Evolutionary conservation across 129 eudicot genomes (phyloP), one percentile per base, ranked within the genome.

Genomic region (Logfia minima): DNA sequence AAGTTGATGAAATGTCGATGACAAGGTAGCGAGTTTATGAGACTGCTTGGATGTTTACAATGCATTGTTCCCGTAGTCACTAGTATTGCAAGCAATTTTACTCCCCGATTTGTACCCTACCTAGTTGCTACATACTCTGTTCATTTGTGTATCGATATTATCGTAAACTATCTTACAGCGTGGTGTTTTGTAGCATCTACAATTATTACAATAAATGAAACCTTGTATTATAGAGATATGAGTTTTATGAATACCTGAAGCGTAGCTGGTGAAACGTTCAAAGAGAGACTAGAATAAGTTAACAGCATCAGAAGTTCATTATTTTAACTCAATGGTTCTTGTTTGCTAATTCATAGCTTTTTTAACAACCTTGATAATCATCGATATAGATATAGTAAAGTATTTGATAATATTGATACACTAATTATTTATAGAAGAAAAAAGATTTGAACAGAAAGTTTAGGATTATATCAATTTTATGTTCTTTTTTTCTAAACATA

Each of bases 41-140:
- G 16, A 37, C 10, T 3, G 29, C 29, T 26, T 26, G 55, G 29
- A 21, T 68, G 39, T 61, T 60, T 45, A 39, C 53, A 1, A 34
- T 41, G 71, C 72, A 45, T 51, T 56, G 39, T 22, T 8, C 18
- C 19, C 21, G 29, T 26, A 41, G 39, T 37, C 26, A 48, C 10
- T n/a, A 10, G 17, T 43, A 24, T 58, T 26, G 41, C 43, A 62
- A 62, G 45, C 70, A 45, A 64, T 75, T 75, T 18, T 45, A 64
- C 79, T 45, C 64, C 62, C 22, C 31, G 18, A 62, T 75, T 32
- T 39, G 60, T 61, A 75, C 61, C 60, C 43, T 62, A 48, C 10
- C 23, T 39, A n/a, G 45, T 39, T 41, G 58, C 19, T 23, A 75
- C 13, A 74, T 31, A 74, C 35, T 65, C 23, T 29, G 68, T 64